Base-by-base conservation (phyloP, 257 asterid genomes). In the Plantago ovata region DNA sequence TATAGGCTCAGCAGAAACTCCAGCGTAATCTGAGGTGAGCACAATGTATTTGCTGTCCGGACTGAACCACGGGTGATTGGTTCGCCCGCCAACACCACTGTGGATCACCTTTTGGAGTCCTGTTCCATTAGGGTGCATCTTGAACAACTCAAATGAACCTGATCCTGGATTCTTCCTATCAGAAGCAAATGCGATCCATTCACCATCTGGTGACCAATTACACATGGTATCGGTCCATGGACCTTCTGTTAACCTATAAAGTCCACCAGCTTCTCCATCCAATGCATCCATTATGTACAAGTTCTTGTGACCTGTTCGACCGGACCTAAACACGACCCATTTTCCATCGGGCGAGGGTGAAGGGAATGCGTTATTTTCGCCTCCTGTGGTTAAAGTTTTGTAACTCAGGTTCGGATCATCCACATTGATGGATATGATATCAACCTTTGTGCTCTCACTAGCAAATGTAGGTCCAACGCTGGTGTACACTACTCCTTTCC, bases 211-310 rank as follows among this genome's bases (percentile, higher is more conserved):
- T 0, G 98, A 91, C 98, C 98, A 91, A 48, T 75, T 91, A 53
- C 94, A 72, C 98, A 91, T 91, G 1, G 98, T 91, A 61, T 91
- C 98, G 0, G 86, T 68, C 96, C 98, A 91, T 0, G 94, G 72
- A 7, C 96, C 96, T 9, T 80, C 80, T 0, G 96, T 84, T 22
- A 91, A 68, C 68, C 72, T 66, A 43, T 65, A 32, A 9, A 91
- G 79, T 56, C 84, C 79, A 6, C 71, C 82, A n/a, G 40, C 15
- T 66, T 91, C 98, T 16, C 98, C 98, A 0, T 81, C 53, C 51
- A 81, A 28, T 5, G 96, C 89, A 45, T 91, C 96, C 98, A 91
- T 87, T 1, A 91, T 75, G 68, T 87, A 91, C 50, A 91, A 58
- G 69, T 91, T 91, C 72, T 91, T 91, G 70, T 87, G 80, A 23